These are phyloP conservation scores for Cynara cardunculus DNA, from an alignment of 129 eudicot species.

Conservation along the genomic window DNA sequence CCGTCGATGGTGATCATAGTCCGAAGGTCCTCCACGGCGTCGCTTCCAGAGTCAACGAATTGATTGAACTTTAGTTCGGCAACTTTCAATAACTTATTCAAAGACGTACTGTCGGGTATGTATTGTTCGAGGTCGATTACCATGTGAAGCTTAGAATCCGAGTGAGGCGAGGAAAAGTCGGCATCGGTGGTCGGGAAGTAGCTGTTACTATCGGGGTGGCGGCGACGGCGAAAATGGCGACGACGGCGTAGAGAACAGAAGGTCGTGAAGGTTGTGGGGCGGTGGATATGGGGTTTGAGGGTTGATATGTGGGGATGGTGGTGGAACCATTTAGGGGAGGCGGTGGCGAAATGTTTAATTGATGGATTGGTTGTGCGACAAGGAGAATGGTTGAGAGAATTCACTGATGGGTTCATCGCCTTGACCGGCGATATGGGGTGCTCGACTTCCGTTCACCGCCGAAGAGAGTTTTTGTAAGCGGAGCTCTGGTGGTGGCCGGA, in stretches of 20 bases:
- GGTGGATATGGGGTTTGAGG: slow-evolving; percentile 15
- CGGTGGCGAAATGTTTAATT: slow-evolving; percentile 2
- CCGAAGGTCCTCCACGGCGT: slow-evolving; percentile 53
- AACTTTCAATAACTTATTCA: slow-evolving; percentile 20
- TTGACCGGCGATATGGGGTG: not conserved
- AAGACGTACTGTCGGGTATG: slow-evolving; percentile 18
- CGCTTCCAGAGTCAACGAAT: slow-evolving; percentile 43
- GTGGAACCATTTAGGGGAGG: slow-evolving; percentile 4
- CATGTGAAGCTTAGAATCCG: slow-evolving; percentile 52
- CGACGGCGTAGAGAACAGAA: slow-evolving; percentile 44
- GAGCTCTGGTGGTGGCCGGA: not conserved
- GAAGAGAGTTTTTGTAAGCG: not conserved
- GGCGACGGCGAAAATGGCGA: slow-evolving; percentile 53
- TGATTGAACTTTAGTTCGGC: slow-evolving; percentile 33
- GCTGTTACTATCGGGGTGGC: slow-evolving; percentile 18
- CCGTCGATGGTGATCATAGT: slow-evolving; percentile 41
- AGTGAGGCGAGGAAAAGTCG: slow-evolving; percentile 7
- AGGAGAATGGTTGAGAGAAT: slow-evolving; percentile 24
- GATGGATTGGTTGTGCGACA: slow-evolving; percentile 7
- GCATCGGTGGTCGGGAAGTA: slow-evolving; percentile 22
- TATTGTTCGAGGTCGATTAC: slow-evolving; percentile 43
- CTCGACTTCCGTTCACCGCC: slow-evolving; percentile 1
- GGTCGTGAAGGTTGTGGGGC: slow-evolving; percentile 6
- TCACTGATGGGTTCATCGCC: slow-evolving; percentile 34
- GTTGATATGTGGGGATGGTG: slow-evolving; percentile 2